Conservation (phyloP, 257 asterid species). For the Jacaranda mimosifolia region DNA sequence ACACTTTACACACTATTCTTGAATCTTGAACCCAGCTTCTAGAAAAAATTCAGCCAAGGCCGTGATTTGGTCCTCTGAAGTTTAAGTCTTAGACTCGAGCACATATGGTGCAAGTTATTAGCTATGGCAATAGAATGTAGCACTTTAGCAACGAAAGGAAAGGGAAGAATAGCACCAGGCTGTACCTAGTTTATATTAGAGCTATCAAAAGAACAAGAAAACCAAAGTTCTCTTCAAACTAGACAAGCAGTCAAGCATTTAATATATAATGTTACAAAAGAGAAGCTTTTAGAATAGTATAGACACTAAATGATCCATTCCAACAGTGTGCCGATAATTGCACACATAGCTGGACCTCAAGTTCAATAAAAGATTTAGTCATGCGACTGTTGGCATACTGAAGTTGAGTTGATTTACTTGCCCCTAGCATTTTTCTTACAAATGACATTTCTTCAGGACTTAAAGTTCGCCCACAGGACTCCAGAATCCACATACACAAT, state of each 20-base stretch:
- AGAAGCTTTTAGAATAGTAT: background rate
- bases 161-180: background rate
- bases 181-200: background rate
- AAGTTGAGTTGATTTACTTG: background rate
- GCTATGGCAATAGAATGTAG: background rate
- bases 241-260: background rate
- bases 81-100: background rate
- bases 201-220: background rate
- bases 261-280: background rate
- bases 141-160: background rate
- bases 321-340: background rate
- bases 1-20: background rate
- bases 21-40: background rate
- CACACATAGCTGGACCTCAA: background rate
- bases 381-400: background rate
- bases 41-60: background rate
- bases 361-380: background rate
- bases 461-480: background rate
- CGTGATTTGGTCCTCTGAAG: background rate
- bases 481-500: background rate
- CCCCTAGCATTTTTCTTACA: background rate
- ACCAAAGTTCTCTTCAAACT: background rate
- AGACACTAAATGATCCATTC: background rate
- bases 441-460: background rate
- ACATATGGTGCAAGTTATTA: background rate